These are phyloP conservation scores for Acorus gramineus DNA, from an alignment of 106 monocot genomes.

Conservation along the genomic window DNA sequence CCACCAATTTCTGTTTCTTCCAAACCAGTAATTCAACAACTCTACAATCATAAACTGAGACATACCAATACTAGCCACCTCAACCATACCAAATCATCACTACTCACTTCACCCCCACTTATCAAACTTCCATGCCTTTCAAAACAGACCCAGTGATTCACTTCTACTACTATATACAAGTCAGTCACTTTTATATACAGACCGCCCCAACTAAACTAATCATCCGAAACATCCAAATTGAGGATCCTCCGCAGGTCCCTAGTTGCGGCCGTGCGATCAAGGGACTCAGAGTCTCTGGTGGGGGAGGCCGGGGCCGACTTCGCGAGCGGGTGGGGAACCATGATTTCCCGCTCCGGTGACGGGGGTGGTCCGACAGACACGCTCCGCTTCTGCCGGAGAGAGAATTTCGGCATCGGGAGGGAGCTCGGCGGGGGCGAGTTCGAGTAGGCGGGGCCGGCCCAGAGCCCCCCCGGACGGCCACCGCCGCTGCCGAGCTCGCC, in stretches of 20 bases:
- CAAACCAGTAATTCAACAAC: too few species aligned
- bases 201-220: not conserved
- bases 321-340: not conserved
- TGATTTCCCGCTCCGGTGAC: not conserved
- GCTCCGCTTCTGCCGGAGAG: constrained; percentile 44
- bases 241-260: constrained; percentile 63
- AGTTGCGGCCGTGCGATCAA: constrained; percentile 35
- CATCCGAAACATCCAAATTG: constrained; percentile 28
- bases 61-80: too few species aligned
- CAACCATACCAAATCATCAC: too few species aligned
- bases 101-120: too few species aligned
- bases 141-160: too few species aligned
- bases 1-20: too few species aligned
- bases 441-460: constrained; percentile 57
- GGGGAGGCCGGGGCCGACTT: constrained; percentile 69
- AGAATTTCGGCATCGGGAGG: constrained; percentile 61
- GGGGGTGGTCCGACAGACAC: constrained; percentile 30
- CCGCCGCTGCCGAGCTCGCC: constrained; percentile 6
- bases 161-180: too few species aligned
- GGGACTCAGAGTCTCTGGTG: constrained; percentile 14
- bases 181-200: too few species aligned
- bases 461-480: constrained; percentile 23
- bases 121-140: too few species aligned
- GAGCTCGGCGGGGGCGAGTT: constrained; percentile 75
- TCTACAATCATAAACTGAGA: too few species aligned